These are phyloP conservation scores for Fibroporia radiculosa DNA, from an alignment of 768 basidiomycete genomes.

Conservation along the genomic window DNA sequence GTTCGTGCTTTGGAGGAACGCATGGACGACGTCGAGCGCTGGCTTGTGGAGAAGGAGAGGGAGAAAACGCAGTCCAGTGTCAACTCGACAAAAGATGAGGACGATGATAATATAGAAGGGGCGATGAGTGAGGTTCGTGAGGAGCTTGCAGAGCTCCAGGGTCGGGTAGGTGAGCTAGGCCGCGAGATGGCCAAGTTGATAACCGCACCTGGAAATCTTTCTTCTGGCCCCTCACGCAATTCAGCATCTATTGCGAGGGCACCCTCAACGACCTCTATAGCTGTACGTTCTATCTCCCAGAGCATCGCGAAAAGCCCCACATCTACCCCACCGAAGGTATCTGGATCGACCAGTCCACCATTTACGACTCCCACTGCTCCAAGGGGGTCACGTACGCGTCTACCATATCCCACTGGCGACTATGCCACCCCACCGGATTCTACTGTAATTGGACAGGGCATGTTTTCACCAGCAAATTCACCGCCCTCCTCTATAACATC, in stretches of 20 bases:
- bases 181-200: slow-evolving; percentile 73
- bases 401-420: slow-evolving; percentile 81
- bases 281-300: slow-evolving; percentile 28
- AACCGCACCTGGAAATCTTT: slow-evolving; percentile 44
- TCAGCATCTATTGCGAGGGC: slow-evolving; percentile 36
- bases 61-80: slow-evolving; percentile 36
- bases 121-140: slow-evolving; percentile 54
- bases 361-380: slow-evolving; percentile 40
- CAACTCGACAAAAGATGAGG: background rate
- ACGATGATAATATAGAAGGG: slow-evolving; percentile 17
- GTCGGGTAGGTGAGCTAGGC: slow-evolving; percentile 66
- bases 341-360: slow-evolving; percentile 54
- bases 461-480: slow-evolving; percentile 47
- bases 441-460: slow-evolving; percentile 24
- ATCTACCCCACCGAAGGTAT: slow-evolving; percentile 33
- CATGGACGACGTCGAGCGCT: slow-evolving; percentile 87
- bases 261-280: slow-evolving; percentile 42
- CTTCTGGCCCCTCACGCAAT: slow-evolving; percentile 42
- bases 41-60: slow-evolving; percentile 80
- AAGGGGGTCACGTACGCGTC: slow-evolving; percentile 39
- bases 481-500: slow-evolving; percentile 30
- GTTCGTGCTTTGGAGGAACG: slow-evolving; percentile 85
- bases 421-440: slow-evolving; percentile 61
- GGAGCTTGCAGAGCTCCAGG: slow-evolving; percentile 65
- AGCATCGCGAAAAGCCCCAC: slow-evolving; percentile 21